These are phyloP conservation scores for Piper betle DNA, from an alignment of 164 flowering plant species.

Conservation along the genomic window DNA sequence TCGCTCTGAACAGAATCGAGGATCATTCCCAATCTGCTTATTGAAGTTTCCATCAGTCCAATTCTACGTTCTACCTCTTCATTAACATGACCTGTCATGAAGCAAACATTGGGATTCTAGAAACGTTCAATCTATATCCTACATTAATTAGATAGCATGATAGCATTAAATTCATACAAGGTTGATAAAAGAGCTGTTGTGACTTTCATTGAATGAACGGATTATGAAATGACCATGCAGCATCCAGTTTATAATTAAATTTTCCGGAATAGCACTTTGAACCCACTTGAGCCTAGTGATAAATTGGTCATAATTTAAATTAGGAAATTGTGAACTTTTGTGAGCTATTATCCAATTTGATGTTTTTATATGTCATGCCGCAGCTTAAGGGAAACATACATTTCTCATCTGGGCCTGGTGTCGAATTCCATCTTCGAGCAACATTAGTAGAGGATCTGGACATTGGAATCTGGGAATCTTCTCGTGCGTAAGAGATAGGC, in stretches of 20 bases:
- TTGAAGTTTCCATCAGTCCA: constrained; percentile 61
- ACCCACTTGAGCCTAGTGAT: too few relatives aligned
- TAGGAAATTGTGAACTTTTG: too few relatives aligned
- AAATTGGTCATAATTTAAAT: too few relatives aligned
- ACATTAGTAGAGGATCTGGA: constrained; percentile 54
- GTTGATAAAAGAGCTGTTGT: too few relatives aligned
- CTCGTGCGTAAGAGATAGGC: constrained; percentile 20
- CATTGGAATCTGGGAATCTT: constrained; percentile 27
- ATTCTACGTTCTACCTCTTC: constrained; percentile 77
- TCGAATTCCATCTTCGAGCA: constrained; percentile 55
- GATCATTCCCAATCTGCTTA: constrained; percentile 58
- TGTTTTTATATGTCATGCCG: neutral
- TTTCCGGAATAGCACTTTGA: too few relatives aligned
- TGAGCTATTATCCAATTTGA: neutral
- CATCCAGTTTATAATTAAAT: too few relatives aligned
- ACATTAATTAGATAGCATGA: neutral
- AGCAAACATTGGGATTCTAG: neutral
- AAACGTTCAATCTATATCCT: neutral
- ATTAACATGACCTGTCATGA: constrained; percentile 45
- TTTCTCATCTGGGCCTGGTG: constrained; percentile 36
- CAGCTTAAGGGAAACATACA: constrained; percentile 22
- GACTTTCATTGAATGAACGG: too few relatives aligned
- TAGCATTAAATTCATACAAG: neutral
- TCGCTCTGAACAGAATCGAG: constrained; percentile 86
- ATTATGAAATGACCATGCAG: too few relatives aligned